Evolutionary conservation across 192 early-diverging fungal genomes (phyloP), one percentile per base, ranked within the genome.

Genomic region (Coemansia sp.): DNA sequence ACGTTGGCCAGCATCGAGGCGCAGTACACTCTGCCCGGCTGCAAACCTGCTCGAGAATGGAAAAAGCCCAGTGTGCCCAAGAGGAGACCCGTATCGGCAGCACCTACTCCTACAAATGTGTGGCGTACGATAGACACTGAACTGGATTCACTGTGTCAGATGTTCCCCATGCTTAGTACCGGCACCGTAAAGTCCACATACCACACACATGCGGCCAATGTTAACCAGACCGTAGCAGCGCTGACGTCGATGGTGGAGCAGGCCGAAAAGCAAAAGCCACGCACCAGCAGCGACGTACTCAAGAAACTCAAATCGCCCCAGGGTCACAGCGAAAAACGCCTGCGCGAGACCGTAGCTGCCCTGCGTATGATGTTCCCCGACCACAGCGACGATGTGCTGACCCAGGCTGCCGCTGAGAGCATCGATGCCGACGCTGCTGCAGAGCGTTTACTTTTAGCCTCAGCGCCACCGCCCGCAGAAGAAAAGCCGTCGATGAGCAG

Each of bases 121-220:
- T 83, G 80, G 80, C 50, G 14, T n/a, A 65, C 63, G n/a, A 83
- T 77, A 1, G 63, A 49, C 43, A 17, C 33, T 6, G 80, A 83
- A 63, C 67, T 83, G 4, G 67, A 72, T 5, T 47, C 62, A 5
- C 21, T 83, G 28, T 77, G 72, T 61, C 44, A 58, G 6, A 53
- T 75, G 19, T 83, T 83, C 32, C 80, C 80, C 0, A 73, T 62
- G 66, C 64, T 83, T 1, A 43, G 75, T 10, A 38, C 67, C 10
- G 38, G 64, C 60, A 62, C 69, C 2, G 80, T 83, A 40, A 43
- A 28, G 33, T 72, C 80, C 3, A 62, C 69, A 5, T 83, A 77
- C 64, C 80, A 83, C 43, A 57, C 55, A 11, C 75, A 73, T 44
- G 70, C 72, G 2, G 80, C 80, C 10, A 38, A 75, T n/a, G 6